Evolutionary conservation across 345 rosid species (phyloP).

Genomic region (Turritis glabra): DNA sequence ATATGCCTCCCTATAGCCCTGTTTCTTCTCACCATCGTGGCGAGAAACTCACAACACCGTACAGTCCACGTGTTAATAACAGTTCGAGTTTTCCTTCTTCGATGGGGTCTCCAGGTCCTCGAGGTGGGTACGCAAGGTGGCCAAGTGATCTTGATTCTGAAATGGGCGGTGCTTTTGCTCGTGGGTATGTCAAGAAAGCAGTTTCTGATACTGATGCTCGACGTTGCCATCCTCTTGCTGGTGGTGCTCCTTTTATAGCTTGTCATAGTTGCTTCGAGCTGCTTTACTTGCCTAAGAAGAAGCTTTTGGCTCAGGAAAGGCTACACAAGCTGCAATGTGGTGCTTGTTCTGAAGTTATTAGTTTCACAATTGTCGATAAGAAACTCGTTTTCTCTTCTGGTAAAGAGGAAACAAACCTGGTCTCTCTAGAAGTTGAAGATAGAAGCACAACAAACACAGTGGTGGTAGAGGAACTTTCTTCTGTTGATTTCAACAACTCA

Average conservation of each 20-base stretch:
- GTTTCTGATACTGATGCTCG: constrained; percentile 39
- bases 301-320: constrained; percentile 39
- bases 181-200: constrained; percentile 43
- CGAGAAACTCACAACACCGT: constrained; percentile 10
- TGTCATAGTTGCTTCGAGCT: constrained; percentile 67
- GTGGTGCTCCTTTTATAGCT: constrained; percentile 68
- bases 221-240: constrained; percentile 52
- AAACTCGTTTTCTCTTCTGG: constrained; percentile 45
- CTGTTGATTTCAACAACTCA: constrained; percentile 27
- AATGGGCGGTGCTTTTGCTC: constrained; percentile 47
- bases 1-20: constrained; percentile 33
- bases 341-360: constrained; percentile 51
- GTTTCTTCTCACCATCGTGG: constrained; percentile 32
- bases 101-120: constrained; percentile 36
- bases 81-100: constrained; percentile 34
- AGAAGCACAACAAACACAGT: constrained; percentile 20
- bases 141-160: constrained; percentile 42
- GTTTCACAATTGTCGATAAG: constrained; percentile 42
- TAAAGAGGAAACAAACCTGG: constrained; percentile 25
- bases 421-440: constrained; percentile 21
- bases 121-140: constrained; percentile 39
- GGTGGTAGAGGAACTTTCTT: constrained; percentile 15
- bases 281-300: constrained; percentile 54
- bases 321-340: constrained; percentile 60
- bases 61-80: constrained; percentile 18